These are phyloP conservation scores for Pestalotiopsis sp. DNA, from an alignment of 2,329 filamentous ascomycete genomes.

Conservation along the genomic window DNA sequence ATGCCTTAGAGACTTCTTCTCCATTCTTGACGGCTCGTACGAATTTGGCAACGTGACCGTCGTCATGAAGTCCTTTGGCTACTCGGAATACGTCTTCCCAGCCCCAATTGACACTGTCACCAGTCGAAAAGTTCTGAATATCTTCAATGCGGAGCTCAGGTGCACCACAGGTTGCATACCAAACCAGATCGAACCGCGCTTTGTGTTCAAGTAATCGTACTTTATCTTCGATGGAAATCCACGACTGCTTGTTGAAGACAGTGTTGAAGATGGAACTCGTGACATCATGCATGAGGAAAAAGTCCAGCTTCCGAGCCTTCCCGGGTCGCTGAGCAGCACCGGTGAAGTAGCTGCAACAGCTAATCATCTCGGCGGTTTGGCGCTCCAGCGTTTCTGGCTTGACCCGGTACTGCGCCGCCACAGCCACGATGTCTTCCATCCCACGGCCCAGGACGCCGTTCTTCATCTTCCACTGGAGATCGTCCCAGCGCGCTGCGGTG, in stretches of 20 bases:
- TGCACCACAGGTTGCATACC: conserved; percentile 60
- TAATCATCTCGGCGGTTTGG: conserved; percentile 28
- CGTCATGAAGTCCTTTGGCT: conserved; percentile 28
- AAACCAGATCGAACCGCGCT: conserved; percentile 58
- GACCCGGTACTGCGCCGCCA: conserved; percentile 51
- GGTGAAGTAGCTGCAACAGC: conserved; percentile 18
- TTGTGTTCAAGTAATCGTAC: conserved; percentile 67
- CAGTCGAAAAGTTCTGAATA: conserved; percentile 21
- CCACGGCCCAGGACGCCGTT: conserved; percentile 62
- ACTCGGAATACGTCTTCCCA: conserved; percentile 29
- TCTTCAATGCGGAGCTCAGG: conserved; percentile 34
- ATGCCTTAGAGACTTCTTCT: conserved; percentile 19
- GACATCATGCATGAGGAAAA: conserved; percentile 50
- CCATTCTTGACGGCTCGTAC: conserved; percentile 34
- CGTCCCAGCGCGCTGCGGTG: conserved; percentile 39
- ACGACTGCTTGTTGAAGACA: conserved; percentile 28
- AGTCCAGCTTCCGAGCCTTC: conserved; percentile 63
- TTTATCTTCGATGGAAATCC: conserved; percentile 40
- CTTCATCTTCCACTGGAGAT: conserved; percentile 46
- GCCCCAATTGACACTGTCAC: conserved; percentile 11
- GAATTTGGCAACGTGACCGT: conserved; percentile 36
- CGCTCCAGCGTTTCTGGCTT: conserved; percentile 36
- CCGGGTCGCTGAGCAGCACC: conserved; percentile 45
- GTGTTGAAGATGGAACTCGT: conserved; percentile 33
- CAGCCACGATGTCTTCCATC: conserved; percentile 52